Base-by-base conservation (phyloP, 192 early-diverging fungal genomes). In the Coemansia sp. region DNA sequence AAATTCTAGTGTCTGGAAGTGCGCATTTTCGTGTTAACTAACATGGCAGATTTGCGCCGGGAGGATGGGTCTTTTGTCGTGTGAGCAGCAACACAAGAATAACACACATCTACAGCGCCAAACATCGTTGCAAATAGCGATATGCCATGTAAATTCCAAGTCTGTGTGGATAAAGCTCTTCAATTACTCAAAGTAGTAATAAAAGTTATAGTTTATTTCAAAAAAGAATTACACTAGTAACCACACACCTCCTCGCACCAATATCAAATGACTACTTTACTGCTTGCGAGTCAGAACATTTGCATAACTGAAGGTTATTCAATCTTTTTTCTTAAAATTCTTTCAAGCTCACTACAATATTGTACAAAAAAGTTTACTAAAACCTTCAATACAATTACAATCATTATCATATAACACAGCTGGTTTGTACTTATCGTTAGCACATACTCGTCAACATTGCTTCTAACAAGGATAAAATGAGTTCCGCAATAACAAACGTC, bases 401-500 rank as follows among this genome's bases (percentile, higher is more conserved):
- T 47, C 16, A 11, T n/a, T 15, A 47, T 11, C 0, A 47, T 15
- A 47, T 47, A 47, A 3, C 10, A n/a, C n/a, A n/a, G n/a, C n/a
- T n/a, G n/a, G n/a, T 26, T 26, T 26, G 26, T 26, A 26, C 26
- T 26, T 26, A 26, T 26, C 3, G 26, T 26, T 26, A 26, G 3
- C 26, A 26, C 26, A 26, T 26, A 26, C 16, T 4, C 2, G n/a
- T n/a, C 6, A n/a, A n/a, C 51, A 52, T 8, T 8, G 16, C 39
- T 40, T 40, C 2, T 8, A n/a, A 40, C 39, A 40, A 8, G 6
- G 12, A 59, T 47, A 69, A 46, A 62, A 59, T 49, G 67, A 69
- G 22, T 61, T 70, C 62, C 64, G 57, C 64, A 73, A 64, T 36
- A 70, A 67, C n/a, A 18, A 18, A 36, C 10, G 10, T 6, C 36